These are phyloP conservation scores for Aspergillus sp. DNA, from an alignment of 2,329 filamentous ascomycete species.

Conservation along the genomic window DNA sequence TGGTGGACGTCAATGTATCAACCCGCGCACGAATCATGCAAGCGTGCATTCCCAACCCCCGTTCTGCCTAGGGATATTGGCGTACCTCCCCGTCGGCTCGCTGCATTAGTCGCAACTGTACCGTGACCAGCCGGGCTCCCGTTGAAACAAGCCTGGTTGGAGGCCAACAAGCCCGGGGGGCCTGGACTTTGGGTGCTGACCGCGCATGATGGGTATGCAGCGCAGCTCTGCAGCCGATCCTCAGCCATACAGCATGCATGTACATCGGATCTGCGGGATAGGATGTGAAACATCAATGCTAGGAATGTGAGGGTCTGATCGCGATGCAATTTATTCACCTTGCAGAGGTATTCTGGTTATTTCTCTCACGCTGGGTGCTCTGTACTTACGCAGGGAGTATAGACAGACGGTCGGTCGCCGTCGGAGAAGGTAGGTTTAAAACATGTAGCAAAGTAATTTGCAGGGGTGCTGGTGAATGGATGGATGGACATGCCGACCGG, in stretches of 20 bases:
- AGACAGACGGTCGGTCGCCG: no score
- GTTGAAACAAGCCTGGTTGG: neutral
- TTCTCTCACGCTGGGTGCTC: neutral
- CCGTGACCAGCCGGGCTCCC: neutral
- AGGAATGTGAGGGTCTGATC: neutral
- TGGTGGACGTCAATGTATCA: no score
- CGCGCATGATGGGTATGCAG: neutral
- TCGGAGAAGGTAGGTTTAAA: neutral
- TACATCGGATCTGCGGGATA: neutral
- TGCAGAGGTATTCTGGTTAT: neutral
- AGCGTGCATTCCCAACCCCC: neutral
- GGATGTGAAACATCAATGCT: neutral
- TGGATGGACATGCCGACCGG: neutral
- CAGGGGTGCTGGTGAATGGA: neutral
- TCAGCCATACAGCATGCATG: neutral
- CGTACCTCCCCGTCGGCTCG: neutral
- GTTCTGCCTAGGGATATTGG: neutral
- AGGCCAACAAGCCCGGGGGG: neutral
- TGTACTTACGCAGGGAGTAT: neutral
- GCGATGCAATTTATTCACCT: neutral
- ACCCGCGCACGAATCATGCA: neutral
- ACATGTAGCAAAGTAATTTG: constrained; percentile 1
- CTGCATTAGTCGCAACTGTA: neutral
- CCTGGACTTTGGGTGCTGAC: neutral
- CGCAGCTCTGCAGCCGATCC: neutral